phyloP scores from a whole-genome alignment of 441 rosid species.

The Mallotus japonicus region DNA sequence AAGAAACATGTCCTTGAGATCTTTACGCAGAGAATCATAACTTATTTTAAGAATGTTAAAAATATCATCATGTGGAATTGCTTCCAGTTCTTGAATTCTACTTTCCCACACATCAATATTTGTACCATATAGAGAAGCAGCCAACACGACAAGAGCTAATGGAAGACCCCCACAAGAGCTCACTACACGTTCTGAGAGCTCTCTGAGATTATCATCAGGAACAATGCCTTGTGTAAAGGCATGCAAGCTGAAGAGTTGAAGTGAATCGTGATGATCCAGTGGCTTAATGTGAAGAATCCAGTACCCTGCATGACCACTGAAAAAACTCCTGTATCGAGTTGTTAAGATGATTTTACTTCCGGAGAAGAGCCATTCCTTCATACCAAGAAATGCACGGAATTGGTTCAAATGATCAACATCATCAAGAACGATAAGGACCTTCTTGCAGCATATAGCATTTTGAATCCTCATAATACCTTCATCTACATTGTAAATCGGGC shows the following conservation, averaged over 20 bases:
- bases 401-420: slow-evolving; percentile 1
- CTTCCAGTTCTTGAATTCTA: neutral
- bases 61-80: neutral
- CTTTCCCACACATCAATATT: neutral
- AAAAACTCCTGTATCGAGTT: neutral
- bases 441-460: neutral
- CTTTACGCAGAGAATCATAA: neutral
- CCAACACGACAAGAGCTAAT: neutral
- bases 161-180: slow-evolving; percentile 5
- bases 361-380: neutral
- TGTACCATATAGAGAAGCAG: neutral
- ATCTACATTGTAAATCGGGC: neutral
- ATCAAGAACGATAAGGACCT: slow-evolving; percentile 3
- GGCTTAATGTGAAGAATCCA: neutral
- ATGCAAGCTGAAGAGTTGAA: neutral
- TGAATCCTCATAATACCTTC: neutral
- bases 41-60: neutral
- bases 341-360: slow-evolving; percentile 4
- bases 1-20: neutral
- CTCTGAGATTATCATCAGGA: neutral
- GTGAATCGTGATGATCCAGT: neutral
- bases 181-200: neutral
- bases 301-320: too few relatives aligned
- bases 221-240: neutral
- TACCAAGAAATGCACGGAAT: neutral